Percentiles rank a stretch among this genome's conserved stretches.
Conservation (phyloP, 2,329 filamentous ascomycete genomes). For the Paraconiothyrium brasiliense region DNA sequence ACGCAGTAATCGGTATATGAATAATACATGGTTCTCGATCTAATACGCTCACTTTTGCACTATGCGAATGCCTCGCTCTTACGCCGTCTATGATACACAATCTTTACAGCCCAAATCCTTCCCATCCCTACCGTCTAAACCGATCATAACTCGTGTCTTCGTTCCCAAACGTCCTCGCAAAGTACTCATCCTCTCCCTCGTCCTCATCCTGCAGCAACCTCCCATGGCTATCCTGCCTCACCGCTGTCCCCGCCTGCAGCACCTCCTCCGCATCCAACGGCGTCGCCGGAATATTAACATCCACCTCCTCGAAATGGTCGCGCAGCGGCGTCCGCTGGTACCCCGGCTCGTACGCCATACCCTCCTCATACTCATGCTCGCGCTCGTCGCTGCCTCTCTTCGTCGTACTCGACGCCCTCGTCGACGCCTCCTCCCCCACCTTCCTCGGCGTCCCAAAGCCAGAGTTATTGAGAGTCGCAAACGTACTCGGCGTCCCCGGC, state of each 20-base stretch:
- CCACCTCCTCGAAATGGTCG: constrained; percentile 29
- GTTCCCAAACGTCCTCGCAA: not conserved
- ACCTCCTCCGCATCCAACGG: constrained; percentile 35
- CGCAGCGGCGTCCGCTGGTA: constrained; percentile 34
- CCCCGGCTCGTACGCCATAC: constrained; percentile 37
- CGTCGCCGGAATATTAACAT: constrained; percentile 33
- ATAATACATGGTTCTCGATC: no score
- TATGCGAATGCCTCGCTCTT: not conserved
- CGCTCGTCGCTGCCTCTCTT: constrained; percentile 9
- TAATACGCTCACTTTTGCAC: no score
- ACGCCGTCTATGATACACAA: not conserved
- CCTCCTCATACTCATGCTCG: constrained; percentile 22
- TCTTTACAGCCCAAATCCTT: not conserved
- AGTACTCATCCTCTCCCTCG: constrained; percentile 11
- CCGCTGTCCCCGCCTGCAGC: constrained; percentile 22
- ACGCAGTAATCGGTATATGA: no score
- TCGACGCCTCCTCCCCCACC: constrained; percentile 20
- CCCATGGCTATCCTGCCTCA: constrained; percentile 15
- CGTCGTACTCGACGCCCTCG: constrained; percentile 34
- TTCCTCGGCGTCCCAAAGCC: constrained; percentile 25
- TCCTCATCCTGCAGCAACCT: constrained; percentile 29
- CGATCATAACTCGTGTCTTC: constrained; percentile 11
- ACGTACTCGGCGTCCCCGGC: constrained; percentile 41
- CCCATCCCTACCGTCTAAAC: not conserved
- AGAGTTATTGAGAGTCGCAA: constrained; percentile 36